A percentile compares a stretch with the other conserved stretches of the same genome.
Conservation (phyloP, 2,329 filamentous ascomycete genomes). For the Ceratocystis cubensis region DNA sequence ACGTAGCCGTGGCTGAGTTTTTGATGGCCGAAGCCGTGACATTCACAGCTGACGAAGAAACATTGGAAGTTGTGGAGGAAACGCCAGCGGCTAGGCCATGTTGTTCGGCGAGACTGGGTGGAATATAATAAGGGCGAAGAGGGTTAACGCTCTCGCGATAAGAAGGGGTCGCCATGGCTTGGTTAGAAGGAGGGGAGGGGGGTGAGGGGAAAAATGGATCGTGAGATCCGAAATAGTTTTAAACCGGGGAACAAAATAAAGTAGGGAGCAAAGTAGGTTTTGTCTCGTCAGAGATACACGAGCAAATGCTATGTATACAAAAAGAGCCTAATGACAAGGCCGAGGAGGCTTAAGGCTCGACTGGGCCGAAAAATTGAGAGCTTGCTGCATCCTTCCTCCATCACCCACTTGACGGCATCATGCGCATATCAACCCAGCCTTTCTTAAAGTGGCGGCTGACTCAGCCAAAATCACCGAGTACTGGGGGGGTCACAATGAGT, state of each 20-base stretch:
- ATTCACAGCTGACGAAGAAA: constrained; percentile 31
- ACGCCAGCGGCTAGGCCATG: constrained; percentile 28
- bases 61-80: constrained; percentile 33
- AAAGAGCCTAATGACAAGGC: constrained; percentile 15
- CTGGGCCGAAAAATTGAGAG: constrained; percentile 21
- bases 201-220: not conserved
- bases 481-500: not conserved
- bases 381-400: constrained; percentile 17
- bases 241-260: not conserved
- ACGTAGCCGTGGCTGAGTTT: constrained; percentile 24
- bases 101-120: constrained; percentile 41
- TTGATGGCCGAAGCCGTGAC: constrained; percentile 34
- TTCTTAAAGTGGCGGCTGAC: constrained; percentile 19
- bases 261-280: not conserved
- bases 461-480: constrained; percentile 1
- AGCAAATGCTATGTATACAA: constrained; percentile 1
- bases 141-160: constrained; percentile 45
- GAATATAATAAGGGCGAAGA: constrained; percentile 57
- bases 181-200: not conserved
- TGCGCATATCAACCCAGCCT: constrained; percentile 12
- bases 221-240: not conserved
- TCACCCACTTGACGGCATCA: constrained; percentile 17
- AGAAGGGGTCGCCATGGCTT: constrained; percentile 30
- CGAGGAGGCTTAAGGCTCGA: constrained; percentile 18
- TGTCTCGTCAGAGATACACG: constrained; percentile 2